Base-by-base conservation (phyloP, 1,139 yeast species). In the Kurtzmaniella quercitrusa region DNA sequence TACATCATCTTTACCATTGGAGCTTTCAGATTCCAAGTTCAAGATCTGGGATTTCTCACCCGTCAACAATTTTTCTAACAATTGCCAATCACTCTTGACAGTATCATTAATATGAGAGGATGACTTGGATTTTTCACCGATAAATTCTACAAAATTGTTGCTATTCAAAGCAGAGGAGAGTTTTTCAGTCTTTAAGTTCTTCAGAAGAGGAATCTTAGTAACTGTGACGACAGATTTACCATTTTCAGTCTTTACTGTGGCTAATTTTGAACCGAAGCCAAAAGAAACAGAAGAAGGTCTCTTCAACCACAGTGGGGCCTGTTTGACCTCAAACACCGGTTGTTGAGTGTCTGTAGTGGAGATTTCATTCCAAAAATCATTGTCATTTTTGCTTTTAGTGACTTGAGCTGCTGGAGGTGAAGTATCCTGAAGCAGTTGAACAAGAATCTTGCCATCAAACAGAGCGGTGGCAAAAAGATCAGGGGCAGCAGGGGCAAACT, bases 191-290 rank as follows among this genome's bases (percentile, higher is more conserved):
- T 62, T 45, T 47, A 37, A 62, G n/a, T 59, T 59, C 43, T 65
- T 66, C 16, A 70, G 65, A 15, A 66, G 64, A 4, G 25, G 12
- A 46, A 81, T 73, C 51, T 77, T 80, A 31, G 73, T 61, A 45
- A 89, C 73, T 14, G 64, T 60, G 15, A 89, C 72, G 12, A 68
- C 58, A 11, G 78, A 69, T 37, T 73, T 74, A 25, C 66, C 66
- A 8, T 67, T 63, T 40, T 59, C 65, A 31, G 71, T 68, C 38
- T 65, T 61, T 25, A 88, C 80, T 9, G 74, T 63, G 7, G 86
- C 95, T 40, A 93, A 64, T 65, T 87, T 89, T 38, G 96, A 95
- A 45, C 98, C 98, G 66, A 90, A 93, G 0, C 96, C 98, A 70
- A 94, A 94, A 4, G 82, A 72, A 9, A 85, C 96, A 40, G 84